Conservation (phyloP, 2,329 filamentous ascomycete species). For the Domatiomyces globalis region DNA sequence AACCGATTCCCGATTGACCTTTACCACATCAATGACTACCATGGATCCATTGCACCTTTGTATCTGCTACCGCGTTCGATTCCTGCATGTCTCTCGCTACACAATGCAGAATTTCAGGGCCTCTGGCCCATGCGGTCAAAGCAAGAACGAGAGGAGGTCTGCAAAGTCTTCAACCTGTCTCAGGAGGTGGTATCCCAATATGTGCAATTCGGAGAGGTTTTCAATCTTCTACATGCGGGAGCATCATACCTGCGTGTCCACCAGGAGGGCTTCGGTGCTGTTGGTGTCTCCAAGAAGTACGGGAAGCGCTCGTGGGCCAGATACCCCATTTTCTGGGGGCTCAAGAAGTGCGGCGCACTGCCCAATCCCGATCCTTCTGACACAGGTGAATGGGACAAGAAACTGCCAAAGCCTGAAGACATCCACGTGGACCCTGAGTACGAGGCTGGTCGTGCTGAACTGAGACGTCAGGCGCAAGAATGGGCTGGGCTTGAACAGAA, state of each 20-base stretch:
- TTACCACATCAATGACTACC: slow-evolving; percentile 56
- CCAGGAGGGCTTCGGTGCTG: slow-evolving; percentile 53
- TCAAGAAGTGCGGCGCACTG: slow-evolving; percentile 47
- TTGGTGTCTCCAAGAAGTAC: slow-evolving; percentile 55
- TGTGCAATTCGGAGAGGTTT: slow-evolving; percentile 54
- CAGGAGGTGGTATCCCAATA: slow-evolving; percentile 44
- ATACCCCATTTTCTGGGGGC: slow-evolving; percentile 56
- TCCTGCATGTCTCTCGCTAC: slow-evolving; percentile 49
- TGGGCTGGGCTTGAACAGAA: slow-evolving; percentile 52
- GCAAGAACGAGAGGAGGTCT: slow-evolving; percentile 49
- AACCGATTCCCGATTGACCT: slow-evolving; percentile 48
- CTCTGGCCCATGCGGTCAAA: slow-evolving; percentile 53
- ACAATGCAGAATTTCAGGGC: slow-evolving; percentile 57
- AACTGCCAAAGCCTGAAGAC: slow-evolving; percentile 35
- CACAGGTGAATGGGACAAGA: slow-evolving; percentile 46
- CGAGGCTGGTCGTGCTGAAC: slow-evolving; percentile 39
- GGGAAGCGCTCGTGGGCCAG: slow-evolving; percentile 51
- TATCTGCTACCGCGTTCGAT: slow-evolving; percentile 50
- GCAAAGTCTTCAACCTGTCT: slow-evolving; percentile 49
- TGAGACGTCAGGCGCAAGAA: slow-evolving; percentile 49
- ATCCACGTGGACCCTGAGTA: slow-evolving; percentile 40
- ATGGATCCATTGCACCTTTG: slow-evolving; percentile 48
- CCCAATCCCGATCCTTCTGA: slow-evolving; percentile 54
- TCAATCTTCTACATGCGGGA: slow-evolving; percentile 54
- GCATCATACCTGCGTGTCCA: slow-evolving; percentile 52